These are phyloP conservation scores for Erigeron philadelphicus DNA, from an alignment of 140 eudicot species.

Conservation along the genomic window DNA sequence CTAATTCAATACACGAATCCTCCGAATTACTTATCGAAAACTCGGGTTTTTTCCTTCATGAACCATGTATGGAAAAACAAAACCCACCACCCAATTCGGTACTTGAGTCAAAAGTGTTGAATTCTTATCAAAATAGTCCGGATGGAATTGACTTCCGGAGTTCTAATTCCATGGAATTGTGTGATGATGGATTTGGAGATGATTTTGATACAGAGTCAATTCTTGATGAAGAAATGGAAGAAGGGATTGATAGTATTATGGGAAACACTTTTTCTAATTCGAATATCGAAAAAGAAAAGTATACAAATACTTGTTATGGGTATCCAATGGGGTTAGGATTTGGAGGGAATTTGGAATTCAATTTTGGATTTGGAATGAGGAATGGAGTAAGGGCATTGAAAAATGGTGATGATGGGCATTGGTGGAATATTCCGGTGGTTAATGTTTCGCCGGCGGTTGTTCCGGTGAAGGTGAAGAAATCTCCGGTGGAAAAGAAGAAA, in stretches of 20 bases:
- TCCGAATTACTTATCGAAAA: constrained; percentile 52
- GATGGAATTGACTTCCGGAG: constrained; percentile 21
- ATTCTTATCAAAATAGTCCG: constrained; percentile 24
- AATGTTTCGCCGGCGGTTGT: constrained; percentile 31
- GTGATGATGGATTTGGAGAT: constrained; percentile 42
- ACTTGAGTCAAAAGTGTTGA: constrained; percentile 32
- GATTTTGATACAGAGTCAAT: constrained; percentile 89
- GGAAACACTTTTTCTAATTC: constrained; percentile 35
- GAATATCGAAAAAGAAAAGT: constrained; percentile 1
- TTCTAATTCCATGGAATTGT: constrained; percentile 32
- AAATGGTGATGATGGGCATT: constrained; percentile 50
- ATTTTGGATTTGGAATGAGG: constrained; percentile 65
- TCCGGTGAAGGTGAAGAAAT: constrained; percentile 23
- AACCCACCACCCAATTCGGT: constrained; percentile 23
- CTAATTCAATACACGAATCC: constrained; percentile 38
- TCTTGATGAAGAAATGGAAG: constrained; percentile 83
- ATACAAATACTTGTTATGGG: constrained; percentile 52
- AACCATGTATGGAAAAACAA: constrained; percentile 36
- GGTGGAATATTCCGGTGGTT: constrained; percentile 75
- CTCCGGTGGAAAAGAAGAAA: constrained; percentile 44
- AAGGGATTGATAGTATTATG: constrained; percentile 82
- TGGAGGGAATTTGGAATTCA: constrained; percentile 49
- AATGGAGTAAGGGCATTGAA: constrained; percentile 57
- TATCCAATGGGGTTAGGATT: constrained; percentile 66
- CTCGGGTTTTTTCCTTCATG: constrained; percentile 46